Evolutionary conservation across 1,139 yeast species (phyloP), one percentile per base, ranked within the genome.

Genomic region (Nakaseomyces kungkrabaensis): DNA sequence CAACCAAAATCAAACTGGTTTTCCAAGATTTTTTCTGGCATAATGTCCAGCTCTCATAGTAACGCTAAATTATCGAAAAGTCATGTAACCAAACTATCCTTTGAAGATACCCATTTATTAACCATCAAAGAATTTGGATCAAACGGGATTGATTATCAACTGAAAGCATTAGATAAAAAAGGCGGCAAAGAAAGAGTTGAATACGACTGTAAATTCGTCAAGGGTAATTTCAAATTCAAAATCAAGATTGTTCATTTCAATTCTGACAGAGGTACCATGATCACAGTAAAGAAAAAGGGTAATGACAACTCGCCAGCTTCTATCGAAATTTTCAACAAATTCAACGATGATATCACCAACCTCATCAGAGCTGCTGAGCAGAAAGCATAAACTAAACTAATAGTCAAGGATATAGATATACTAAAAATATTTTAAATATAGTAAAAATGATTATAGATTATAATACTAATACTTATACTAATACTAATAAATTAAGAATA

Each of bases 21-120:
- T 32, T 53, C 50, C 17, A 61, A 52, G 43, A 22, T 62, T 4
- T 51, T 62, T 42, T 50, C 53, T 34, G 58, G 60, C 1, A 53
- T 61, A 1, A 41, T 27, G 34, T n/a, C 44, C 5, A 29, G n/a
- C 8, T 55, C 51, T 46, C 37, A 46, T n/a, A 41, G 46, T 5
- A 45, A 46, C 7, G 43, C 51, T 5, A 52, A 50, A 26, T 44
- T 57, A 8, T 43, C 52, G 2, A 50, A 49, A 31, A 56, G 56
- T 34, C 65, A 63, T 48, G 41, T 42, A 10, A 57, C 63, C 4
- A 48, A 26, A 8, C 51, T 62, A 4, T 50, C 64, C 3, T 64
- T 63, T 50, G 68, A 65, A 47, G 60, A 60, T 33, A 57, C 59
- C 11, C 63, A 63, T 50, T 50, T 56, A 45, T 34, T 63, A 13